Conservation (phyloP, 2,329 filamentous ascomycete species). For the Ophiostoma ulmi region DNA sequence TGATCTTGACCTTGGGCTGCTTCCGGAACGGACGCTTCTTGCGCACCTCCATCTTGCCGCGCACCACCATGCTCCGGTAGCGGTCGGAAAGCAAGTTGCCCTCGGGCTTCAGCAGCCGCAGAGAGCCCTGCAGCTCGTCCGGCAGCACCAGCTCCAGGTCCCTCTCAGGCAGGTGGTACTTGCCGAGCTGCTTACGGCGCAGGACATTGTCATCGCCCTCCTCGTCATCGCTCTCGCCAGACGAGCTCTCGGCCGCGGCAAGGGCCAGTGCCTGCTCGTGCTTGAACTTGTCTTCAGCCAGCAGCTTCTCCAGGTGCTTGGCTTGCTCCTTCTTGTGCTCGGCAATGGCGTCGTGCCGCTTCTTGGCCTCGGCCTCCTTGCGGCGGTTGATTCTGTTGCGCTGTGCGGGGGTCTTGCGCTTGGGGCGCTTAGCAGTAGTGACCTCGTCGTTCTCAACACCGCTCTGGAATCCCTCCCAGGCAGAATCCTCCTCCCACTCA, state of each 20-base stretch:
- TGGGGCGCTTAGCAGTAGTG: constrained; percentile 64
- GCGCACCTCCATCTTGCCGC: constrained; percentile 82
- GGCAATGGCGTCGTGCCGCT: constrained; percentile 69
- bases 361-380: constrained; percentile 76
- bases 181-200: constrained; percentile 68
- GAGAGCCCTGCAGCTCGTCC: constrained; percentile 75
- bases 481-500: constrained; percentile 80
- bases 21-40: constrained; percentile 74
- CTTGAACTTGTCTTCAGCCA: constrained; percentile 58
- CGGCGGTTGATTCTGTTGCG: constrained; percentile 82
- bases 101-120: constrained; percentile 82
- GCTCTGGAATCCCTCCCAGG: constrained; percentile 86
- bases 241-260: constrained; percentile 42
- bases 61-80: constrained; percentile 80
- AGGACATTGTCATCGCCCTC: constrained; percentile 60
- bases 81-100: constrained; percentile 92
- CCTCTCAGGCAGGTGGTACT: constrained; percentile 68
- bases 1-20: constrained; percentile 73
- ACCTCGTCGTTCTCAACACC: constrained; percentile 58
- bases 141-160: constrained; percentile 74
- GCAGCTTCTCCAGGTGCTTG: constrained; percentile 65
- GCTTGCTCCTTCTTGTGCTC: constrained; percentile 69
- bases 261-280: constrained; percentile 50
- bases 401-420: constrained; percentile 80
- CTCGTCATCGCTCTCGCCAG: constrained; percentile 47